Evolutionary conservation across 768 basidiomycete species (phyloP).

Genomic region (Agaricus blazei): DNA sequence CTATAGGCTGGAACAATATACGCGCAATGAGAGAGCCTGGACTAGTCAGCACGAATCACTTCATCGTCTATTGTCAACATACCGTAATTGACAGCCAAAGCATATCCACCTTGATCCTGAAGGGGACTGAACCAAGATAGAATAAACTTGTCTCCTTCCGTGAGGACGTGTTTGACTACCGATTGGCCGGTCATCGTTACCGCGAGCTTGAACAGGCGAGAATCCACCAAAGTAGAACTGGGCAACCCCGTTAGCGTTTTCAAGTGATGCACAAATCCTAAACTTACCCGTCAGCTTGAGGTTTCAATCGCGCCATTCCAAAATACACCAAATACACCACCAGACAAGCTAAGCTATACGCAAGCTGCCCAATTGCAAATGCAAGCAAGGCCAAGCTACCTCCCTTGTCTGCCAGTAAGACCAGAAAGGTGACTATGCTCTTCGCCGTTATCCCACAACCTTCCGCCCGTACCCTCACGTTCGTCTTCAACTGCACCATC

Average conservation of each 20-base stretch:
- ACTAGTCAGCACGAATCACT: background rate
- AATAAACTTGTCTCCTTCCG: conserved; percentile 91
- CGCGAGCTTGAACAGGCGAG: conserved; percentile 53
- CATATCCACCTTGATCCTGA: conserved; percentile 90
- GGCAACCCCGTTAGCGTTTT: background rate
- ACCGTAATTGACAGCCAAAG: conserved; percentile 96
- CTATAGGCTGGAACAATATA: conserved; percentile 91
- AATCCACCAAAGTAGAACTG: conserved; percentile 23
- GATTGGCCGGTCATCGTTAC: conserved; percentile 86
- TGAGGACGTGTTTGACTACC: conserved; percentile 89
- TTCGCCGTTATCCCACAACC: conserved; percentile 75
- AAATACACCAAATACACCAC: conserved; percentile 46
- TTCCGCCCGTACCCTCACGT: conserved; percentile 78
- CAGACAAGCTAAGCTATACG: conserved; percentile 60
- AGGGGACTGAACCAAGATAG: conserved; percentile 81
- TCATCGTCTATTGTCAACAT: conserved; percentile 16
- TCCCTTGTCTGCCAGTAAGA: conserved; percentile 38
- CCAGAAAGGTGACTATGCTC: conserved; percentile 64
- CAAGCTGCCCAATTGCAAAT: conserved; percentile 82
- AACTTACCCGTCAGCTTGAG: background rate
- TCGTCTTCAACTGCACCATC: conserved; percentile 61
- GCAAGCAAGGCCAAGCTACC: conserved; percentile 63
- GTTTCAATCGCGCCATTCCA: conserved; percentile 17
- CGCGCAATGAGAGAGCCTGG: conserved; percentile 89
- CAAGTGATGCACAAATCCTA: background rate